A percentile compares a stretch with the other conserved stretches of the same genome.
Evolutionary conservation across 2,329 filamentous ascomycete species (phyloP).

Genomic region (Aspergillus neotritici): DNA sequence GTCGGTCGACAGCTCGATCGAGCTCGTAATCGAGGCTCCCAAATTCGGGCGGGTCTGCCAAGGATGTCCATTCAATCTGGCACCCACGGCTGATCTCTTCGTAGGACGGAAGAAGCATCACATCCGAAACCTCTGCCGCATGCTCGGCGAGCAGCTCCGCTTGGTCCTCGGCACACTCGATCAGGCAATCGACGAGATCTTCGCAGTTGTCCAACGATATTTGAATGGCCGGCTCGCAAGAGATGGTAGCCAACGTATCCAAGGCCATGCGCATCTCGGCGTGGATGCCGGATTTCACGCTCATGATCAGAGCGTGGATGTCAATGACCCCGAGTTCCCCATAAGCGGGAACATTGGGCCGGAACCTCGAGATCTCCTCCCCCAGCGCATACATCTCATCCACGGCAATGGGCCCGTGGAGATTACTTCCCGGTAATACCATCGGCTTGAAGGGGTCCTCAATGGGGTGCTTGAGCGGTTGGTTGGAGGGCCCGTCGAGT

Average conservation of each 20-base stretch:
- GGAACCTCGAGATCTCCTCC: constrained; percentile 60
- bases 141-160: constrained; percentile 78
- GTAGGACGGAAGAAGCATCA: constrained; percentile 74
- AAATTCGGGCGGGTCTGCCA: constrained; percentile 68
- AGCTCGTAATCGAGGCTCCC: constrained; percentile 74
- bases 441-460: constrained; percentile 45
- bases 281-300: constrained; percentile 82
- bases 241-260: constrained; percentile 72
- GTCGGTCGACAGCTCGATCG: constrained; percentile 75
- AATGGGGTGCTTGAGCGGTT: constrained; percentile 35
- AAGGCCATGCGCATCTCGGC: constrained; percentile 84
- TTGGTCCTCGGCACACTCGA: constrained; percentile 89
- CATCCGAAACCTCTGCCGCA: constrained; percentile 78
- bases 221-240: constrained; percentile 57
- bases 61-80: constrained; percentile 62
- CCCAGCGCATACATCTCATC: constrained; percentile 60
- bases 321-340: constrained; percentile 82
- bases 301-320: constrained; percentile 81
- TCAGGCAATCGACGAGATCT: constrained; percentile 77
- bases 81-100: constrained; percentile 82
- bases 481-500: constrained; percentile 27
- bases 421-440: constrained; percentile 45
- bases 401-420: constrained; percentile 68
- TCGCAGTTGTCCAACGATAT: constrained; percentile 71
- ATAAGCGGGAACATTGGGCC: constrained; percentile 68